Base-by-base conservation (phyloP, 192 early-diverging fungal genomes). In the Polychytrium aggregatum region DNA sequence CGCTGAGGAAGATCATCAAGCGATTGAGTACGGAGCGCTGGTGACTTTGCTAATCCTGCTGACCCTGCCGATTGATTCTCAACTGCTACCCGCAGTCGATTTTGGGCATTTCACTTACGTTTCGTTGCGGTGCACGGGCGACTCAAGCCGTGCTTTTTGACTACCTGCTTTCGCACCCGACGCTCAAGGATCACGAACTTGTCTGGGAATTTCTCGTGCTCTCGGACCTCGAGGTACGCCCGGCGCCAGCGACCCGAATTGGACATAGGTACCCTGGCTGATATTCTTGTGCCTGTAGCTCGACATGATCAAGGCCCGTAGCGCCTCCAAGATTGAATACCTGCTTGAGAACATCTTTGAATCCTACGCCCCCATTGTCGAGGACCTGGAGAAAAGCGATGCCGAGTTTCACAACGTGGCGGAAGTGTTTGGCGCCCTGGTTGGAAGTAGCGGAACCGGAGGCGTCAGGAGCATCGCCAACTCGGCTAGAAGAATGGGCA, bases 101-200 rank as follows among this genome's bases (percentile, higher is more conserved):
- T 51, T 44, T 40, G 29, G 17, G 17, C n/a, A 24, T 33, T 34
- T 26, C 31, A 44, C 43, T 53, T 43, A 42, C 44, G 21, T 63
- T 53, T 48, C 9, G n/a, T n/a, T n/a, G n/a, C n/a, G n/a, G n/a
- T n/a, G n/a, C n/a, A n/a, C n/a, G n/a, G n/a, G n/a, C n/a, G n/a
- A n/a, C n/a, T n/a, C n/a, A n/a, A n/a, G n/a, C n/a, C n/a, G n/a
- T n/a, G n/a, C n/a, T n/a, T n/a, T n/a, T 63, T 28, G 29, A 34
- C n/a, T 63, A 57, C 42, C 41, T 63, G 4, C 45, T 63, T 4
- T 31, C 21, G 1, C 61, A 63, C 27, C 61, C 61, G 18, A 25
- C 27, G 7, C 46, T 63, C 44, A 11, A 28, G 4, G 28, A 11
- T 2, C 55, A 63, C 40, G 50, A 51, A 38, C 56, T 63, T 13